Base-by-base conservation (phyloP, 2,329 filamentous ascomycete genomes). In the Sphaerostilbella broomeana region DNA sequence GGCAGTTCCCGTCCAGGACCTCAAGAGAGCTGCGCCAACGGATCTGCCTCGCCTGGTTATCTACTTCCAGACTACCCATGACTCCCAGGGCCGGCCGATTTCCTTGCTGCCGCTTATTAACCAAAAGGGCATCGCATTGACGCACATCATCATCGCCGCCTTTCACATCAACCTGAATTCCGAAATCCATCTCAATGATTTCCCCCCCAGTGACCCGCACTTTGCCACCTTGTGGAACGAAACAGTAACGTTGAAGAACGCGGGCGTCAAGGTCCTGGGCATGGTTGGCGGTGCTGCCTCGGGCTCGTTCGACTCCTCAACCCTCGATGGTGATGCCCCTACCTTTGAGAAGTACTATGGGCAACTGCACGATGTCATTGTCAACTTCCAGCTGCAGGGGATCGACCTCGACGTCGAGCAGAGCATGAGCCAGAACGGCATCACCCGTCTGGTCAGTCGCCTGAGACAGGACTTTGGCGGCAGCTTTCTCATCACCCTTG, bases 231-330 rank as follows among this genome's bases (percentile, higher is more conserved):
- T 94, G 6, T 94, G 87, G 86, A 70, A 72, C n/a, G 87, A 94
- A 58, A 75, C 84, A 4, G 68, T 70, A 1, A 68, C 77, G 50
- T 63, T 94, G n/a, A 81, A 89, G 58, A 71, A 71, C 1, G 70
- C 70, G 2, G 86, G 86, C 16, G 71, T 94, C 46, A 86, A 81
- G 51, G 76, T 94, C 2, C 70, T 94, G 55, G 84, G 79, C 30
- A 92, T 94, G 85, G 67, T 94, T 0, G 88, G 87, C 17, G 88
- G 87, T 2, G 86, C 86, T 1, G 86, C 86, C 0, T 71, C 74
- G 38, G 88, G 87, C 4, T 83, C 79, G 1, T 94, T 74, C 35
- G 30, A 43, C n/a, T 65, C 63, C 1, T 4, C 9, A 9, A 45
- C 43, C 3, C 69, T 78, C 3, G 73, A 81, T 46, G 75, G 80